Percentiles rank a stretch among this genome's conserved stretches.
Conservation (phyloP, 768 basidiomycete genomes). For the Coprinopsis sp. region DNA sequence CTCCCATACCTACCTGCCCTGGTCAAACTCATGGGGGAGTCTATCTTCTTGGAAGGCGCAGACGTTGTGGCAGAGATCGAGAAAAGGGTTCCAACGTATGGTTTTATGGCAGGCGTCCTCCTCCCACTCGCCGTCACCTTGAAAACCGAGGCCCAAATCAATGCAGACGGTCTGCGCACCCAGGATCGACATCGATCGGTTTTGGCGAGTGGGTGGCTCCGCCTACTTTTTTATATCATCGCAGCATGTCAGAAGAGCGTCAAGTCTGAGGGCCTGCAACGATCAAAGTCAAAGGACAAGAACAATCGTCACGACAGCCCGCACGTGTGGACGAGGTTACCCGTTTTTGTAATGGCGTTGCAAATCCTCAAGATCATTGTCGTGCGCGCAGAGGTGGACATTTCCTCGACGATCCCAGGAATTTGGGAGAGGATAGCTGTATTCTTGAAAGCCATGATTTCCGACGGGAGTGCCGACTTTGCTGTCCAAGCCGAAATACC, state of each 20-base stretch:
- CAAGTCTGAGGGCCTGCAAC: constrained; percentile 14
- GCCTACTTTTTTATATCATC: constrained; percentile 57
- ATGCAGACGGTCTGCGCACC: constrained; percentile 34
- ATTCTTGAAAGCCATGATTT: constrained; percentile 47
- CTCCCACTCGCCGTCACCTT: constrained; percentile 56
- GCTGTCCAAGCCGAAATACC: constrained; percentile 37
- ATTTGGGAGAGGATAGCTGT: constrained; percentile 61
- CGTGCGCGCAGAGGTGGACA: constrained; percentile 56
- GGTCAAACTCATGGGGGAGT: constrained; percentile 36
- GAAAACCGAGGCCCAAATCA: constrained; percentile 44
- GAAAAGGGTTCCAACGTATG: constrained; percentile 48
- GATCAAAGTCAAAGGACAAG: constrained; percentile 45
- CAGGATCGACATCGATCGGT: constrained; percentile 45
- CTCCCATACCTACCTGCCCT: constrained; percentile 38
- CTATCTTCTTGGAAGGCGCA: constrained; percentile 44
- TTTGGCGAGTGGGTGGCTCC: constrained; percentile 52
- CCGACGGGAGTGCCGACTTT: constrained; percentile 61
- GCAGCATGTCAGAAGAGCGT: constrained; percentile 41
- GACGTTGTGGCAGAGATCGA: constrained; percentile 57
- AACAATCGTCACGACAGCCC: constrained; percentile 15
- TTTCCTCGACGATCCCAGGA: constrained; percentile 49
- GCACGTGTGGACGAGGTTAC: constrained; percentile 34
- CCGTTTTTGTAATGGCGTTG: constrained; percentile 46
- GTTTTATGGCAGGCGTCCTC: constrained; percentile 60
- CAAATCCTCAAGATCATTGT: constrained; percentile 68